Evolutionary conservation across 192 early-diverging fungal genomes (phyloP), one percentile per base, ranked within the genome.

Genomic region (Lobosporangium transversale): DNA sequence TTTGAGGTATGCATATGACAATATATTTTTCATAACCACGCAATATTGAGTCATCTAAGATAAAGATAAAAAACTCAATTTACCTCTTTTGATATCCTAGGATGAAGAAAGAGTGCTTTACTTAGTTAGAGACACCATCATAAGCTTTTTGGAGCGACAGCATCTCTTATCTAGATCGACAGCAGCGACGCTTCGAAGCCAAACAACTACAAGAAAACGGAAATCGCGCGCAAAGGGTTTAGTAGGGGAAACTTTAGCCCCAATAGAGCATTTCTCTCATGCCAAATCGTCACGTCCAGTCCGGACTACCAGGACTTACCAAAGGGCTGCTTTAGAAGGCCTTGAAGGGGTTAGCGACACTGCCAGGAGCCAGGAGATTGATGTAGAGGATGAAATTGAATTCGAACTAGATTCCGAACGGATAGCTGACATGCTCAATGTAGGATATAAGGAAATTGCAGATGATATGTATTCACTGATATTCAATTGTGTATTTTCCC

Each of bases 1-100:
- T 90, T 90, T 53, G 45, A 80, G 79, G 87, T 87, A 47, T 36
- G 56, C 44, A n/a, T n/a, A n/a, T n/a, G n/a, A n/a, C n/a, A n/a
- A n/a, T n/a, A n/a, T n/a, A n/a, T n/a, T n/a, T n/a, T n/a, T n/a
- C n/a, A n/a, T n/a, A n/a, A n/a, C n/a, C n/a, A n/a, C 15, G 44
- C 14, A 50, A 27, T 26, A 27, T 47, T 4, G 6, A 47, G 45
- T 4, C 15, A 47, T 4, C 17, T 47, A 47, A 20, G n/a, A 14
- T 6, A 4, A 47, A 5, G 4, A 10, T 47, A 21, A 20, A 7
- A 5, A 14, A n/a, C n/a, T 4, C 15, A 14, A 47, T 10, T 4
- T 47, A 7, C 5, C 5, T 52, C 2, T 60, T 37, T 35, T 4
- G 0, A 43, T 26, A 15, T n/a, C 30, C 17, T 62, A 75, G 73